These are phyloP conservation scores for Ceratobasidium theobromae DNA, from an alignment of 1,284 basidiomycete genomes.

Conservation along the genomic window DNA sequence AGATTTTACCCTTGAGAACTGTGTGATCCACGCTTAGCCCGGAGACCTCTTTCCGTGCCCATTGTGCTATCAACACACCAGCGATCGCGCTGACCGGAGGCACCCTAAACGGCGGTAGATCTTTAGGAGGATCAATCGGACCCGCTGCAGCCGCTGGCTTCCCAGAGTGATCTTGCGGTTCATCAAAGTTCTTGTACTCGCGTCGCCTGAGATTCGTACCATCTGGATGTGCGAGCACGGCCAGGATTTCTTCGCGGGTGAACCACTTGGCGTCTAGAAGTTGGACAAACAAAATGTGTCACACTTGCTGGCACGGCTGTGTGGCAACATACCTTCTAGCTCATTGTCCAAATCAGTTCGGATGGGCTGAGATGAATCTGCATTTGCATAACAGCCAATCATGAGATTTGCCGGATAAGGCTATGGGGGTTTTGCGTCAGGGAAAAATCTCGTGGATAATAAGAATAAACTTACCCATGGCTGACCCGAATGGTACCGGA, in stretches of 20 bases:
- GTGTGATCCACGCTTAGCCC: slow-evolving; percentile 4
- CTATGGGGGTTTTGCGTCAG: slow-evolving; percentile 45
- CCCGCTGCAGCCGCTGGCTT: slow-evolving; percentile 42
- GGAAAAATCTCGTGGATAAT: slow-evolving; percentile 37
- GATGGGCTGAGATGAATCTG: slow-evolving; percentile 71
- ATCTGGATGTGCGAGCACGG: slow-evolving; percentile 58
- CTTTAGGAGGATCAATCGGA: slow-evolving; percentile 40
- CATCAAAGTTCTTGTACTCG: slow-evolving; percentile 63
- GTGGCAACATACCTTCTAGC: slow-evolving; percentile 64
- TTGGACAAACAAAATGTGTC: neutral
- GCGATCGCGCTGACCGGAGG: slow-evolving; percentile 70
- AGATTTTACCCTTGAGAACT: slow-evolving; percentile 20
- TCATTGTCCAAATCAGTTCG: slow-evolving; percentile 93
- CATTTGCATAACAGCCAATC: slow-evolving; percentile 85
- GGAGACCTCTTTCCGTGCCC: slow-evolving; percentile 55
- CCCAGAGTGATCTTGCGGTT: slow-evolving; percentile 42
- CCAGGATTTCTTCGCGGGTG: slow-evolving; percentile 69
- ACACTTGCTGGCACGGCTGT: neutral
- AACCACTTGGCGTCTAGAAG: slow-evolving; percentile 85
- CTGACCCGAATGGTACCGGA: slow-evolving; percentile 75
- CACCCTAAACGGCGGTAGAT: slow-evolving; percentile 61
- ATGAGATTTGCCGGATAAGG: slow-evolving; percentile 89
- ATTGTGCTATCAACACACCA: slow-evolving; percentile 65
- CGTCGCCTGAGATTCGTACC: slow-evolving; percentile 57
- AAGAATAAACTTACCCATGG: slow-evolving; percentile 40